Conservation (phyloP, 1,284 basidiomycete genomes). For the Ganoderma leucocontextum region DNA sequence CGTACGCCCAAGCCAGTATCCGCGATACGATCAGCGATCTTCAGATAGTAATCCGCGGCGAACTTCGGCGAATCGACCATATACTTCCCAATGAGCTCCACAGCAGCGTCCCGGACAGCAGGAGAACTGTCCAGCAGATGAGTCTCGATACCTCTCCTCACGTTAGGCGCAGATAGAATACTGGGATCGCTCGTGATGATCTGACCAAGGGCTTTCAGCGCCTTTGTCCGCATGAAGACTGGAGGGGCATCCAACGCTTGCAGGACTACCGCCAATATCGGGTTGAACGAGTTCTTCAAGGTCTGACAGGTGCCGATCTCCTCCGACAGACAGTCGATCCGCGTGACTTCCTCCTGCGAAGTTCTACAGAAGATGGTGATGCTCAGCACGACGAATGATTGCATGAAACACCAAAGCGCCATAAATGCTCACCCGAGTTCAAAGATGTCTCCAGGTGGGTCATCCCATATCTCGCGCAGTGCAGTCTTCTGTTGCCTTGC, state of each 20-base stretch:
- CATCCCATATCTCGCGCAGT: slow-evolving; percentile 74
- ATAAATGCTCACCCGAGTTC: slow-evolving; percentile 67
- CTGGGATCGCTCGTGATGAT: slow-evolving; percentile 88
- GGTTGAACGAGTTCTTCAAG: slow-evolving; percentile 80
- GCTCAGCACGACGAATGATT: no score
- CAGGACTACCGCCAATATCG: slow-evolving; percentile 81
- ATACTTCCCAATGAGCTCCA: slow-evolving; percentile 95
- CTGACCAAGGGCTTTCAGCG: slow-evolving; percentile 84
- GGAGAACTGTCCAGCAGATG: slow-evolving; percentile 92
- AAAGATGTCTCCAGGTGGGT: slow-evolving; percentile 72
- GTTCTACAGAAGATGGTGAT: slow-evolving; percentile 43
- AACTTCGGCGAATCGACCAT: slow-evolving; percentile 88
- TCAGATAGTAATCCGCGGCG: slow-evolving; percentile 85
- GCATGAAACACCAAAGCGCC: no score
- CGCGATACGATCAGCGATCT: slow-evolving; percentile 90
- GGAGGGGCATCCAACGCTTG: slow-evolving; percentile 80
- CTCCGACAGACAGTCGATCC: slow-evolving; percentile 75
- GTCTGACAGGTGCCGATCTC: slow-evolving; percentile 80
- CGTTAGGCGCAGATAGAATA: slow-evolving; percentile 76
- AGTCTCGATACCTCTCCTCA: slow-evolving; percentile 85
- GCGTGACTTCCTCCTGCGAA: slow-evolving; percentile 70
- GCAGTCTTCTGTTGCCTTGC: slow-evolving; percentile 65
- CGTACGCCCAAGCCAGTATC: slow-evolving; percentile 94
- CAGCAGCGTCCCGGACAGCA: slow-evolving; percentile 93
- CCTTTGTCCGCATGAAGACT: slow-evolving; percentile 92